Conservation (phyloP, 2,329 filamentous ascomycete species). For the Fusarium solani-melongenae region DNA sequence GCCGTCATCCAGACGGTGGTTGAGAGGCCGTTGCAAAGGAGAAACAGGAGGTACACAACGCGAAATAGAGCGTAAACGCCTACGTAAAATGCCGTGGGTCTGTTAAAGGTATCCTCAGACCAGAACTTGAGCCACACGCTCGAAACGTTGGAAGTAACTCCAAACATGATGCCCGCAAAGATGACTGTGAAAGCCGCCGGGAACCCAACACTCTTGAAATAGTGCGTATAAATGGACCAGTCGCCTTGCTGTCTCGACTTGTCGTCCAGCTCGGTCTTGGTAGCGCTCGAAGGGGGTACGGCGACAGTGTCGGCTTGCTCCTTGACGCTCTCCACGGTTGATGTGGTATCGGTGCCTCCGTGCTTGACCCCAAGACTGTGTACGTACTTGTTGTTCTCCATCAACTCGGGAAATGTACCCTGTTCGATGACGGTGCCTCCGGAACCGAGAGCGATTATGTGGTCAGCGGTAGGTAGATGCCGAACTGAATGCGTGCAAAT, state of each 20-base stretch:
- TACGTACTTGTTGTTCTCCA: conserved; percentile 51
- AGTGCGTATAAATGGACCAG: conserved; percentile 49
- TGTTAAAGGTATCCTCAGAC: conserved; percentile 46
- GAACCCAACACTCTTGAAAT: conserved; percentile 44
- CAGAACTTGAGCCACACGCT: conserved; percentile 57
- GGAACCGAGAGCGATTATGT: conserved; percentile 58
- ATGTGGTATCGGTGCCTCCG: conserved; percentile 2
- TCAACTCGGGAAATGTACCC: conserved; percentile 42
- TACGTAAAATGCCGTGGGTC: conserved; percentile 43
- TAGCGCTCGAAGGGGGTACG: neutral
- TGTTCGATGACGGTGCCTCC: conserved; percentile 58
- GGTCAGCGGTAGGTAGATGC: conserved; percentile 52
- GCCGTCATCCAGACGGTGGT: conserved; percentile 43
- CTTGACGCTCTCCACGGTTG: neutral
- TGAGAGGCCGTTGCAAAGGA: conserved; percentile 21
- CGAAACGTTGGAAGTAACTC: conserved; percentile 44
- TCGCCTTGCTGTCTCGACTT: conserved; percentile 47
- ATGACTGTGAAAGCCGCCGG: conserved; percentile 32
- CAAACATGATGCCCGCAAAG: conserved; percentile 36
- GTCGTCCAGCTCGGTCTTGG: conserved; percentile 25
- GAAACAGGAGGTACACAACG: conserved; percentile 25
- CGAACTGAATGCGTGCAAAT: conserved; percentile 51
- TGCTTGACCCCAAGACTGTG: conserved; percentile 50
- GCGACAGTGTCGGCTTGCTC: neutral
- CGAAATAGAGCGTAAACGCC: conserved; percentile 46